Conservation (phyloP, 2,329 filamentous ascomycete species). For the Neodidymelliopsis sp. region DNA sequence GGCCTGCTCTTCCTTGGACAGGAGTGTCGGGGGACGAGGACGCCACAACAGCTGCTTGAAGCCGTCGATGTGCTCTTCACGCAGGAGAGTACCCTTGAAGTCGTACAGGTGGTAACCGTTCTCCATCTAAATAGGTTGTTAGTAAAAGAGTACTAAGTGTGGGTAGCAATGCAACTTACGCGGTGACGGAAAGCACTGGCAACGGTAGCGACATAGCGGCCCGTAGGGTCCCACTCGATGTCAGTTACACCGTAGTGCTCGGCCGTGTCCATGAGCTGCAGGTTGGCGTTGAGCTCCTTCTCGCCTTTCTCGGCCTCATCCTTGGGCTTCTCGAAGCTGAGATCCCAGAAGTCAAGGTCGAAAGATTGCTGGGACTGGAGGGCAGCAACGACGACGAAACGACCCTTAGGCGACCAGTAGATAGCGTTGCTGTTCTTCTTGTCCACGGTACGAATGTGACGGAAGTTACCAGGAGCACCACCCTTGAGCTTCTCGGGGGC, state of each 20-base stretch:
- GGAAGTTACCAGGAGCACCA: conserved; percentile 85
- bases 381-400: conserved; percentile 93
- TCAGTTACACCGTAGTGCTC: conserved; percentile 99
- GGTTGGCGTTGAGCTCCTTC: conserved; percentile 92
- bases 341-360: conserved; percentile 96
- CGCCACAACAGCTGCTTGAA: conserved; percentile 99
- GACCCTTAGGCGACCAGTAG: conserved; percentile 96
- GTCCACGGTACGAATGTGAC: conserved; percentile 90
- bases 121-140: conserved; percentile 75
- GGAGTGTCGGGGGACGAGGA: conserved; percentile 86
- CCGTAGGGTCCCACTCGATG: conserved; percentile 97
- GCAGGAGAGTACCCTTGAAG: conserved; percentile 87
- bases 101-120: conserved; percentile 99
- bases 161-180: conserved; percentile 74
- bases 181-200: conserved; percentile 95
- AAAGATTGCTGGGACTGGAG: conserved; percentile 92
- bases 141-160: conserved; percentile 12
- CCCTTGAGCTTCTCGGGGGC: conserved; percentile 94
- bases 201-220: conserved; percentile 91
- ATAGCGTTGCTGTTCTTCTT: conserved; percentile 99
- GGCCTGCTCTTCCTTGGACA: conserved; percentile 97
- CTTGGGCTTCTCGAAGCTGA: conserved; percentile 79
- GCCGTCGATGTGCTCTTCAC: conserved; percentile 91
- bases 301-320: conserved; percentile 93
- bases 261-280: conserved; percentile 90